A percentile compares a stretch with the other conserved stretches of the same genome.
phyloP scores from a whole-genome alignment of 2,329 filamentous ascomycete genomes.

The Chalaropsis thielavioides region DNA sequence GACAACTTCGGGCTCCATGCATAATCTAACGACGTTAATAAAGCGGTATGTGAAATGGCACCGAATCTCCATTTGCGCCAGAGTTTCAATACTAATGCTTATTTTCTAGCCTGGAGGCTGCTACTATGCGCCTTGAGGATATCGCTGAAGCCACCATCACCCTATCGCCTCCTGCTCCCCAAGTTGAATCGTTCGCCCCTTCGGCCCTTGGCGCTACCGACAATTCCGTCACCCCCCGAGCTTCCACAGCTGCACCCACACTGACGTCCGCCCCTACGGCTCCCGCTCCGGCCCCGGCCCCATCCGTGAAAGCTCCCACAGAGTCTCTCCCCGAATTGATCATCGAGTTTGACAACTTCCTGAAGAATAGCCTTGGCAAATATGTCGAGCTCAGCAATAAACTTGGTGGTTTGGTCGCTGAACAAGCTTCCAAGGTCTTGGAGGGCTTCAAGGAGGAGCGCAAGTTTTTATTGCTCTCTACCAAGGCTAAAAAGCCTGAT shows the following conservation, averaged over 20 bases:
- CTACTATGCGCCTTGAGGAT: slow-evolving; percentile 89
- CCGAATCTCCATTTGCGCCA: neutral
- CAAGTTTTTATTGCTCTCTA: slow-evolving; percentile 73
- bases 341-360: slow-evolving; percentile 72
- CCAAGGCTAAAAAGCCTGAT: slow-evolving; percentile 85
- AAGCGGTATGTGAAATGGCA: slow-evolving; percentile 57
- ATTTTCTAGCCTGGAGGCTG: slow-evolving; percentile 70
- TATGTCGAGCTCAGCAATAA: slow-evolving; percentile 67
- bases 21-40: slow-evolving; percentile 93
- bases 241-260: slow-evolving; percentile 17
- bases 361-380: slow-evolving; percentile 57
- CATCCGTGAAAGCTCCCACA: slow-evolving; percentile 27
- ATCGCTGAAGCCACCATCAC: slow-evolving; percentile 68
- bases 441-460: slow-evolving; percentile 70
- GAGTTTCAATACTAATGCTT: neutral
- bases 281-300: slow-evolving; percentile 27
- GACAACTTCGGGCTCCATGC: slow-evolving; percentile 71
- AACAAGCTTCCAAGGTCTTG: slow-evolving; percentile 51
- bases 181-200: slow-evolving; percentile 23
- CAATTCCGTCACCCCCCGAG: neutral
- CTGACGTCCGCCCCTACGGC: slow-evolving; percentile 17
- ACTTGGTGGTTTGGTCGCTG: slow-evolving; percentile 60
- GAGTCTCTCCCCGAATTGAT: slow-evolving; percentile 61
- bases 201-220: neutral
- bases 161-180: slow-evolving; percentile 35